Conservation (phyloP, 163 green algal species). For the Smithsoniella earleae region DNA sequence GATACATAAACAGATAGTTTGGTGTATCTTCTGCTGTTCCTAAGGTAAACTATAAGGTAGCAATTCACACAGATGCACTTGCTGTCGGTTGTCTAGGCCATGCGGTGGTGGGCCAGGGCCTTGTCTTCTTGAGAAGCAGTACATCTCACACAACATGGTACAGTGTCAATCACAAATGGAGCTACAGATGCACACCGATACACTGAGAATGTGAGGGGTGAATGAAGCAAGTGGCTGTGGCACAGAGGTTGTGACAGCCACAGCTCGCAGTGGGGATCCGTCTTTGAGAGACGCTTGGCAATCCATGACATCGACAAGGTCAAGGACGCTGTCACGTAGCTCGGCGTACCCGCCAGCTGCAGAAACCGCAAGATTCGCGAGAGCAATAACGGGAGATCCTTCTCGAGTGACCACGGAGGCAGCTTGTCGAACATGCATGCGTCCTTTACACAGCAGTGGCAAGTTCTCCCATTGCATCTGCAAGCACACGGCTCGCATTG, state of each 20-base stretch:
- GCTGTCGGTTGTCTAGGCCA: no score
- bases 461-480: constrained; percentile 14
- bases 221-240: constrained; percentile 4
- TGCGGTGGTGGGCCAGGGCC: no score
- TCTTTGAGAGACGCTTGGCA: neutral
- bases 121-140: neutral
- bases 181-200: constrained; percentile 12
- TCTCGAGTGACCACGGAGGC: neutral
- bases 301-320: constrained; percentile 20
- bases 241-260: neutral
- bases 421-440: neutral
- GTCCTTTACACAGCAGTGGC: neutral
- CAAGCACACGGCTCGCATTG: neutral
- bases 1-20: no score
- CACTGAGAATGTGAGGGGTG: neutral
- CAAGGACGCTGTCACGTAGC: neutral
- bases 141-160: neutral
- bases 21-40: no score
- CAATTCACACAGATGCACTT: no score
- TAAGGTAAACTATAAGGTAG: no score
- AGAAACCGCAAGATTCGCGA: neutral
- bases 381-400: neutral
- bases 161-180: no score
- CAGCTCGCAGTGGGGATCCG: constrained; percentile 19
- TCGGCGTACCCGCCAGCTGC: neutral